These are phyloP conservation scores for Lomentospora prolificans DNA, from an alignment of 2,329 filamentous ascomycete genomes.

Conservation along the genomic window DNA sequence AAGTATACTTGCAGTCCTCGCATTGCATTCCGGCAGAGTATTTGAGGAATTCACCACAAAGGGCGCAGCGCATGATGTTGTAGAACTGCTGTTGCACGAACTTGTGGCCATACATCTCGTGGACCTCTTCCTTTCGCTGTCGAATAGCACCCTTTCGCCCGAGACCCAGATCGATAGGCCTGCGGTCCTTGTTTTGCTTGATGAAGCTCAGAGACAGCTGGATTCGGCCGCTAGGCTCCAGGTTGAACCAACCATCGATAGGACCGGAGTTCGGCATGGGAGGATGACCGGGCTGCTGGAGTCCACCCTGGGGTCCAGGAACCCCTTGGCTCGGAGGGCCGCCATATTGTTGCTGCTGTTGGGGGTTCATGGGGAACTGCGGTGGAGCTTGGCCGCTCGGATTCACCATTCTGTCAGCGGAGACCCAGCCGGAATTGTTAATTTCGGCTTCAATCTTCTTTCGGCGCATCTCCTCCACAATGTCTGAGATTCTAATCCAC, in stretches of 20 bases:
- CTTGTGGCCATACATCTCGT: conserved; percentile 99
- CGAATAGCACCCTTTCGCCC: conserved; percentile 92
- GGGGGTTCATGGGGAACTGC: conserved; percentile 49
- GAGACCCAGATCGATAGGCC: conserved; percentile 78
- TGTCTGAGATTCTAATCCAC: conserved; percentile 94
- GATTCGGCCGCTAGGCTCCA: conserved; percentile 89
- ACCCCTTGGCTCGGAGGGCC: conserved; percentile 32
- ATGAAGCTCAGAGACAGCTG: conserved; percentile 85
- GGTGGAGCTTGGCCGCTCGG: conserved; percentile 32
- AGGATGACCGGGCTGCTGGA: conserved; percentile 24
- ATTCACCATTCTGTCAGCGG: conserved; percentile 85
- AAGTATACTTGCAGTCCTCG: conserved; percentile 98
- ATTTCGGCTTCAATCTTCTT: conserved; percentile 97
- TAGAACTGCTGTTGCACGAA: conserved; percentile 98
- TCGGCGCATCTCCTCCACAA: conserved; percentile 91
- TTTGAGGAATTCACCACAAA: conserved; percentile 96
- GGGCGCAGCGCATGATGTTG: conserved; percentile 99
- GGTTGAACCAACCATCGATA: conserved; percentile 93
- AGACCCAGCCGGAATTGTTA: conserved; percentile 91
- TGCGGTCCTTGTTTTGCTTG: conserved; percentile 78
- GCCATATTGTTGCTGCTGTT: conserved; percentile 25
- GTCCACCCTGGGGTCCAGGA: conserved; percentile 21
- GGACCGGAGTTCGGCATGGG: conserved; percentile 46
- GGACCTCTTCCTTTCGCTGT: conserved; percentile 94
- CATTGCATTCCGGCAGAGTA: conserved; percentile 99